These are phyloP conservation scores for Wallacemonas rigidus DNA, from an alignment of 208 protist genomes.

Conservation along the genomic window DNA sequence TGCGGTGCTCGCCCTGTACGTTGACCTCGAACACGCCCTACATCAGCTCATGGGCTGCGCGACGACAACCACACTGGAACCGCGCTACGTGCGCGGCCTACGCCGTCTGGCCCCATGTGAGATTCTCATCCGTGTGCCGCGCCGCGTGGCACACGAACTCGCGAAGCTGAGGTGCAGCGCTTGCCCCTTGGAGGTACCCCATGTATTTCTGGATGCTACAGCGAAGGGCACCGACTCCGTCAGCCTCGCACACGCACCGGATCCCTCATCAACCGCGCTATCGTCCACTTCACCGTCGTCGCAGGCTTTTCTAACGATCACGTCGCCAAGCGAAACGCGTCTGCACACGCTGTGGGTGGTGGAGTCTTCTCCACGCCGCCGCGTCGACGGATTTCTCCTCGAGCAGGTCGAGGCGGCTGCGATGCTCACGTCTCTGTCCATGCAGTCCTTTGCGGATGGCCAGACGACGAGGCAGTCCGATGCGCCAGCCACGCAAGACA, in stretches of 20 bases:
- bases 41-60: background rate
- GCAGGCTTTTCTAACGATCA: background rate
- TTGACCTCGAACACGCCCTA: background rate
- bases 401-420: background rate
- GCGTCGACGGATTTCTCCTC: slow-evolving; percentile 3
- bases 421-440: no score
- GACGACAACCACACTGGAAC: no score
- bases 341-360: background rate
- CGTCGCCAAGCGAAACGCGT: background rate
- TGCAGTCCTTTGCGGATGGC: no score
- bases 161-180: no score
- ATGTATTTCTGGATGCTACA: no score
- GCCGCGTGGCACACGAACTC: background rate
- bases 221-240: no score
- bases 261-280: no score
- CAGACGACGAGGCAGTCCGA: no score
- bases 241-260: no score
- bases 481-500: no score
- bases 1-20: background rate
- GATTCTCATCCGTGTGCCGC: background rate
- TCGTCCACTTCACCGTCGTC: background rate
- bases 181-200: no score
- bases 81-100: background rate
- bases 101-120: background rate
- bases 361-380: background rate